Conservation (phyloP, 192 early-diverging fungal species). For the Helicostylum pulchrum region DNA sequence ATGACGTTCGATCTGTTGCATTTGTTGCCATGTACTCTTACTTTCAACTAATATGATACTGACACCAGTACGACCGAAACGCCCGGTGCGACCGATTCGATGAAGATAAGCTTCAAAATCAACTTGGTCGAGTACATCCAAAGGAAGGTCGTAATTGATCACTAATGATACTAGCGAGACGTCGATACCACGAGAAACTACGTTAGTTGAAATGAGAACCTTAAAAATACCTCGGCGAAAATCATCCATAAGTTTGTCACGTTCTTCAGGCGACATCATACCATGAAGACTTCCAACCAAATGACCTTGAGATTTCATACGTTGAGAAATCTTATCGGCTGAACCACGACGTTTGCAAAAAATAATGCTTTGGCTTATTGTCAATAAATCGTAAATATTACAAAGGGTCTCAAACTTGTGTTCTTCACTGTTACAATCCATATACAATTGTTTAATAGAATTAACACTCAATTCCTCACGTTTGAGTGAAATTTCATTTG, state of each 20-base stretch:
- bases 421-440: slow-evolving; percentile 80
- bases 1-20: slow-evolving; percentile 79
- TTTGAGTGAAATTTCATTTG: slow-evolving; percentile 85
- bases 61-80: slow-evolving; percentile 93
- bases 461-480: slow-evolving; percentile 91
- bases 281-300: slow-evolving; percentile 83
- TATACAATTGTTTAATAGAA: slow-evolving; percentile 94
- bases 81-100: slow-evolving; percentile 95
- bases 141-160: slow-evolving; percentile 94
- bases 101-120: slow-evolving; percentile 97
- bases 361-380: slow-evolving; percentile 95
- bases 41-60: slow-evolving; percentile 95
- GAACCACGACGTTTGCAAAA: slow-evolving; percentile 83
- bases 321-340: slow-evolving; percentile 72
- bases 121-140: slow-evolving; percentile 57
- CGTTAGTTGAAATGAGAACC: slow-evolving; percentile 96
- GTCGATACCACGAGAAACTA: slow-evolving; percentile 96
- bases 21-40: slow-evolving; percentile 63
- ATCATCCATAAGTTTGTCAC: slow-evolving; percentile 89
- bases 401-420: slow-evolving; percentile 79
- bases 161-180: slow-evolving; percentile 93
- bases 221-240: slow-evolving; percentile 89
- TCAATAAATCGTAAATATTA: slow-evolving; percentile 78
- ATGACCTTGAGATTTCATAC: slow-evolving; percentile 82
- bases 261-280: slow-evolving; percentile 66